phyloP scores from a whole-genome alignment of 805 yeast genomes.

The Teunomyces gatunensis region DNA sequence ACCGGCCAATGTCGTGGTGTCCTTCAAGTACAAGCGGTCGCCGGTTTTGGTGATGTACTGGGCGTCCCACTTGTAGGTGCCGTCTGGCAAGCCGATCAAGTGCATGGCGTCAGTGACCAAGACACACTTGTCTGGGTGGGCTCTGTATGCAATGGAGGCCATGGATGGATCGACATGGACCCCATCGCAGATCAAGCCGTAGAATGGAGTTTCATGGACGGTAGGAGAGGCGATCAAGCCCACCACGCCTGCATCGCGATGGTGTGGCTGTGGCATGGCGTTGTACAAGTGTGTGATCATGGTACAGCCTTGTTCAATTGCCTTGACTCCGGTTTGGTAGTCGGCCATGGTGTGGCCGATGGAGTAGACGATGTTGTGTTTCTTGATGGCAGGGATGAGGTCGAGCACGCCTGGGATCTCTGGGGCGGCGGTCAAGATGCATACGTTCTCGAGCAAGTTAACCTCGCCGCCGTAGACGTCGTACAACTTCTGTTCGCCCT shows the following conservation, averaged over 20 bases:
- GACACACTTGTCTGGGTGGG: slow-evolving; percentile 52
- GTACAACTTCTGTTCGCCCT: slow-evolving; percentile 26
- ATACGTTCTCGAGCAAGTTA: slow-evolving; percentile 32
- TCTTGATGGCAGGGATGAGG: slow-evolving; percentile 34
- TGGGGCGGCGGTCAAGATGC: slow-evolving; percentile 52
- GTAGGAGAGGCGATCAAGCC: slow-evolving; percentile 43
- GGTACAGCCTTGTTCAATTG: slow-evolving; percentile 51
- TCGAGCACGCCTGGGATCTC: slow-evolving; percentile 47
- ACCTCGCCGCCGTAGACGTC: slow-evolving; percentile 36
- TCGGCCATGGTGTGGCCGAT: slow-evolving; percentile 49
- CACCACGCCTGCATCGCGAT: slow-evolving; percentile 55
- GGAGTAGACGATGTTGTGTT: slow-evolving; percentile 37
- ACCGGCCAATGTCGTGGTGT: slow-evolving; percentile 60
- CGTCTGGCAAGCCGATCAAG: slow-evolving; percentile 55
- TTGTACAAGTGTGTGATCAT: slow-evolving; percentile 62
- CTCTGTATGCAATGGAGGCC: slow-evolving; percentile 47
- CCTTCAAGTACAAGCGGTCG: slow-evolving; percentile 45
- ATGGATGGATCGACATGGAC: slow-evolving; percentile 58
- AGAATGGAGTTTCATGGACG: slow-evolving; percentile 38
- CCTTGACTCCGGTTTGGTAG: slow-evolving; percentile 38
- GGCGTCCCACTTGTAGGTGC: slow-evolving; percentile 52
- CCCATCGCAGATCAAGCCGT: slow-evolving; percentile 57
- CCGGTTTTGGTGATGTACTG: slow-evolving; percentile 49
- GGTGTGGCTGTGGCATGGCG: slow-evolving; percentile 63
- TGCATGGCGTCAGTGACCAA: slow-evolving; percentile 61